Conservation (phyloP, 192 early-diverging fungal species). For the Umbelopsis ramanniana region DNA sequence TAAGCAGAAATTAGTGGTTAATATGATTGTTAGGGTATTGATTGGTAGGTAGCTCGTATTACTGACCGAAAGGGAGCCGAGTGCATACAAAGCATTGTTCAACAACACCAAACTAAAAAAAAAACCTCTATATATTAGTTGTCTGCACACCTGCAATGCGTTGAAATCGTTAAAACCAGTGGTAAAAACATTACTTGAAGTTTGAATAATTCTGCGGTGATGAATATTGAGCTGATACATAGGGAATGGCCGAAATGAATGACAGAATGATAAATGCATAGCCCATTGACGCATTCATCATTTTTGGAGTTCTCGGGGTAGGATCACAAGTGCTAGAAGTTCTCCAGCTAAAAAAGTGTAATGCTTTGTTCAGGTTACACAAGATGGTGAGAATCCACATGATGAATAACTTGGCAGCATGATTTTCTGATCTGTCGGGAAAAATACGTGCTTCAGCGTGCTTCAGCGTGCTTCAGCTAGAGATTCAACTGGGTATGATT, state of each 20-base stretch:
- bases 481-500: too few species aligned
- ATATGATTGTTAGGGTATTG: background rate
- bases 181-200: slow-evolving; percentile 11
- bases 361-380: slow-evolving; percentile 7
- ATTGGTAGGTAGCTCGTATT: background rate
- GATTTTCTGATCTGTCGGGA: too few species aligned
- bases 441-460: too few species aligned
- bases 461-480: too few species aligned
- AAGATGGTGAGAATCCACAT: slow-evolving; percentile 10
- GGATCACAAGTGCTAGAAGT: background rate
- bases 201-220: slow-evolving; percentile 4
- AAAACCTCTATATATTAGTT: background rate
- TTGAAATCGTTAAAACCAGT: background rate
- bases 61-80: background rate
- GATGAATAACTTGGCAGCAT: too few species aligned
- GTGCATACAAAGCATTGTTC: slow-evolving; percentile 11
- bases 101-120: background rate
- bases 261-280: slow-evolving; percentile 3
- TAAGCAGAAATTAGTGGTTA: background rate
- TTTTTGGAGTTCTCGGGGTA: background rate
- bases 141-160: background rate
- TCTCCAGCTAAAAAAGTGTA: background rate
- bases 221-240: background rate
- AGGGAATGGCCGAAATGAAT: background rate
- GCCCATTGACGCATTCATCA: slow-evolving; percentile 1